Conservation (phyloP, 2,329 filamentous ascomycete genomes). For the Xylaria multiplex region DNA sequence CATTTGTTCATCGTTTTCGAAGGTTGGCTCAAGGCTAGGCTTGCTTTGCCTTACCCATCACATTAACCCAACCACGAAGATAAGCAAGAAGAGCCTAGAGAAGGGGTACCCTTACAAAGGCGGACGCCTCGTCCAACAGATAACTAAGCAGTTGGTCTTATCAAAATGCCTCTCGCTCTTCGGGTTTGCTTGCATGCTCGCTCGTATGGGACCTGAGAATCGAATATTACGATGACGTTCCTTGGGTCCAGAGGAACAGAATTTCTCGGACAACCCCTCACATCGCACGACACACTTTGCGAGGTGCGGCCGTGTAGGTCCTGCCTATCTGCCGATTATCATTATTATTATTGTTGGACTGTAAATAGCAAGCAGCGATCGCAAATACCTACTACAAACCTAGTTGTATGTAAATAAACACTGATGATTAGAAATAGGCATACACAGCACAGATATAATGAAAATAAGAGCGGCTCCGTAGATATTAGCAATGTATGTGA, state of each 20-base stretch:
- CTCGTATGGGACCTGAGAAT: neutral
- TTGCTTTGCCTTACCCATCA: neutral
- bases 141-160: neutral
- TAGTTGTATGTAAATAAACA: conserved; percentile 1
- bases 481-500: neutral
- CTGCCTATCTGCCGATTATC: neutral
- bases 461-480: neutral
- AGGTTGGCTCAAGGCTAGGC: neutral
- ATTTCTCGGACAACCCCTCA: neutral
- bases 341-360: conserved; percentile 9
- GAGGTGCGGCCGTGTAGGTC: neutral
- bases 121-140: neutral
- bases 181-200: neutral
- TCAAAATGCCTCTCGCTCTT: neutral
- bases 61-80: neutral
- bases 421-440: neutral
- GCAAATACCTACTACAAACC: conserved; percentile 6
- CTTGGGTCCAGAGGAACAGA: neutral
- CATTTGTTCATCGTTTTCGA: neutral
- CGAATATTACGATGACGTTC: neutral
- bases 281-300: neutral
- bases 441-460: neutral
- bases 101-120: neutral
- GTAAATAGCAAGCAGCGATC: conserved; percentile 12
- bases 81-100: neutral